These are phyloP conservation scores for Penicillium samsonianum DNA, from an alignment of 495 filamentous ascomycete genomes.

Conservation along the genomic window DNA sequence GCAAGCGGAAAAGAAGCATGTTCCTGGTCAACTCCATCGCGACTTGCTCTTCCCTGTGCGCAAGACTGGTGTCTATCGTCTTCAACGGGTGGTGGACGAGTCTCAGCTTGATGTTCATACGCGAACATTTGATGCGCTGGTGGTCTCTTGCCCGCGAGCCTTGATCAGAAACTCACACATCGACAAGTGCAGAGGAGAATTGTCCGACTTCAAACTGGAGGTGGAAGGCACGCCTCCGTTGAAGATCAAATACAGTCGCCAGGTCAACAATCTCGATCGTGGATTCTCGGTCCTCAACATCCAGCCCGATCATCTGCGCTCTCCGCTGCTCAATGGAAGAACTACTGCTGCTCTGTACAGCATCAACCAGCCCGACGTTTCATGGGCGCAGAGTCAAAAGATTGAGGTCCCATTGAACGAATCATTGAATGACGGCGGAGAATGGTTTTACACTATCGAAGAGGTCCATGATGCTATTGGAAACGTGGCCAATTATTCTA, in stretches of 20 bases:
- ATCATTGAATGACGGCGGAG: slow-evolving; percentile 71
- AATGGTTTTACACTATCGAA: slow-evolving; percentile 88
- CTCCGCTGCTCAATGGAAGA: slow-evolving; percentile 64
- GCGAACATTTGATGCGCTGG: slow-evolving; percentile 69
- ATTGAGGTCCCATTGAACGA: slow-evolving; percentile 85
- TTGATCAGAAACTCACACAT: slow-evolving; percentile 61
- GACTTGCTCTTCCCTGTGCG: slow-evolving; percentile 66
- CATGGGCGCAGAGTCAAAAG: slow-evolving; percentile 76
- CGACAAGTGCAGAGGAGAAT: slow-evolving; percentile 76
- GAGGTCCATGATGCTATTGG: slow-evolving; percentile 88
- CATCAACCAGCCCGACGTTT: slow-evolving; percentile 56
- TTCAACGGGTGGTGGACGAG: slow-evolving; percentile 84
- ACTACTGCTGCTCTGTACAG: slow-evolving; percentile 57
- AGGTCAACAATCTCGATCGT: slow-evolving; percentile 72
- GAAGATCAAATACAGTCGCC: slow-evolving; percentile 84
- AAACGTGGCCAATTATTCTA: slow-evolving; percentile 81
- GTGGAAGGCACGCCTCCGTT: slow-evolving; percentile 90
- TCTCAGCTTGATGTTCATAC: slow-evolving; percentile 89
- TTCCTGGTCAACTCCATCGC: slow-evolving; percentile 51
- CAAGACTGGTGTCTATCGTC: slow-evolving; percentile 81
- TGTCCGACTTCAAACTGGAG: slow-evolving; percentile 79
- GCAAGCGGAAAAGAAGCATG: slow-evolving; percentile 54
- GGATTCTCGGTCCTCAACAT: slow-evolving; percentile 85
- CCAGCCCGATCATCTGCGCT: slow-evolving; percentile 81
- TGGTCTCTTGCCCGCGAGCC: slow-evolving; percentile 81